A percentile compares a stretch with the other conserved stretches of the same genome.
phyloP scores from a whole-genome alignment of 2,329 filamentous ascomycete species.

The Colletotrichum sp. region DNA sequence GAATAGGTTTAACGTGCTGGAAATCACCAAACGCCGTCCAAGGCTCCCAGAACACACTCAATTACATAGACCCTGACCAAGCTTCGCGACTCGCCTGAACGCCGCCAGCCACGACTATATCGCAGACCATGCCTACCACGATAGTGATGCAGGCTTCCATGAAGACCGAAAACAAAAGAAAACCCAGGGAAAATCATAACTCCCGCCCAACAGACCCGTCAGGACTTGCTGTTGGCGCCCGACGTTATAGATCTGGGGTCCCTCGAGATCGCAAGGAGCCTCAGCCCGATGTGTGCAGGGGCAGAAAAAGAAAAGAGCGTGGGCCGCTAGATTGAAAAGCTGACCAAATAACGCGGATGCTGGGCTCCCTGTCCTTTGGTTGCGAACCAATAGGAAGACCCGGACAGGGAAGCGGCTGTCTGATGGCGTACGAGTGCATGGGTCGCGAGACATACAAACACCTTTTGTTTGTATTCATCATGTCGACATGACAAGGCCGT shows the following conservation, averaged over 20 bases:
- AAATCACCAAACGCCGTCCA: background rate
- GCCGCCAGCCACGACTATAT: background rate
- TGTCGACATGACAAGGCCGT: background rate
- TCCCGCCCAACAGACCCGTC: background rate
- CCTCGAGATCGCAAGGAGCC: background rate
- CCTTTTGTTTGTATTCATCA: background rate
- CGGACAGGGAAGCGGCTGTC: background rate
- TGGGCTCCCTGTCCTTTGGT: background rate
- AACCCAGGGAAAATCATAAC: background rate
- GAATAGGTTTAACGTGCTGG: background rate
- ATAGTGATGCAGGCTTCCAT: background rate
- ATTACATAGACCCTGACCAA: background rate
- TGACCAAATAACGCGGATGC: background rate
- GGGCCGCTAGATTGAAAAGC: conserved; percentile 2
- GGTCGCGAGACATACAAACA: conserved; percentile 9
- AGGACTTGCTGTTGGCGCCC: background rate
- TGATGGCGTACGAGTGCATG: background rate
- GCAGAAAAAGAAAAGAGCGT: conserved; percentile 9
- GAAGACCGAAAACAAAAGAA: background rate
- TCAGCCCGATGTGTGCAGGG: background rate
- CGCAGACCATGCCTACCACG: background rate
- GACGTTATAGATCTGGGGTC: conserved; percentile 10
- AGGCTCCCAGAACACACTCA: background rate
- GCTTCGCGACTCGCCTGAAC: background rate
- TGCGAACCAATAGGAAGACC: background rate